phyloP scores from a whole-genome alignment of 176 grass and related monocot genomes.

The Musa itinerans region DNA sequence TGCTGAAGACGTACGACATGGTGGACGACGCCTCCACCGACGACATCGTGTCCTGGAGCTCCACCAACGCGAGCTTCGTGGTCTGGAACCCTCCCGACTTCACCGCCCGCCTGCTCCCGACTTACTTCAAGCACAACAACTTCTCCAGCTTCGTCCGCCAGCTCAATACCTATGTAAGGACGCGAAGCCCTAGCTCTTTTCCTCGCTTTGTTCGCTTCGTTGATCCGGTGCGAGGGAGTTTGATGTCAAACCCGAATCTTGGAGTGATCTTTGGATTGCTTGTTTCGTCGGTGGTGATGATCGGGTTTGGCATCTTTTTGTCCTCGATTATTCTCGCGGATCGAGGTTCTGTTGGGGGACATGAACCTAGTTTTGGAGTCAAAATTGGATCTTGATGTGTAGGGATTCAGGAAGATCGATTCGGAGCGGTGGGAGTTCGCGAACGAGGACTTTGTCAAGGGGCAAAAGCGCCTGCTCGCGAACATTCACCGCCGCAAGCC shows the following conservation, averaged over 20 bases:
- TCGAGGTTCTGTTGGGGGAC: neutral
- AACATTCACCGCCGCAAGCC: conserved; percentile 78
- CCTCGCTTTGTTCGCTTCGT: neutral
- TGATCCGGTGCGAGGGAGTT: too few relatives aligned
- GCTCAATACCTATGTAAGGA: conserved; percentile 16
- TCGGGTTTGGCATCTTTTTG: neutral
- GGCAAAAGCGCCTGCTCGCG: conserved; percentile 55
- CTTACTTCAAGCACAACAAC: conserved; percentile 23
- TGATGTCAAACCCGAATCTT: neutral
- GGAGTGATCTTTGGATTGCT: neutral
- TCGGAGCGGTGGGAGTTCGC: conserved; percentile 81
- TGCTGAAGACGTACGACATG: conserved; percentile 23
- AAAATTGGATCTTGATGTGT: neutral
- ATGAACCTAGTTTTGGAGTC: neutral
- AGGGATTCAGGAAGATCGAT: conserved; percentile 84
- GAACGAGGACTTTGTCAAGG: conserved; percentile 69
- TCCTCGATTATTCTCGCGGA: neutral
- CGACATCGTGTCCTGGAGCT: conserved; percentile 21
- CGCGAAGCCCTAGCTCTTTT: neutral
- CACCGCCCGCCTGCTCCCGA: conserved; percentile 9
- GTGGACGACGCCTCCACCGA: conserved; percentile 13
- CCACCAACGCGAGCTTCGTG: conserved; percentile 8
- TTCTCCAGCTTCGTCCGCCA: conserved; percentile 23
- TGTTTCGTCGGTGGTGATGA: neutral
- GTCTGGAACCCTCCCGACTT: conserved; percentile 17